A percentile compares a stretch with the other conserved stretches of the same genome.
These are phyloP conservation scores for Saccharomycopsis fibuligera DNA, from an alignment of 805 yeast species.

Conservation along the genomic window DNA sequence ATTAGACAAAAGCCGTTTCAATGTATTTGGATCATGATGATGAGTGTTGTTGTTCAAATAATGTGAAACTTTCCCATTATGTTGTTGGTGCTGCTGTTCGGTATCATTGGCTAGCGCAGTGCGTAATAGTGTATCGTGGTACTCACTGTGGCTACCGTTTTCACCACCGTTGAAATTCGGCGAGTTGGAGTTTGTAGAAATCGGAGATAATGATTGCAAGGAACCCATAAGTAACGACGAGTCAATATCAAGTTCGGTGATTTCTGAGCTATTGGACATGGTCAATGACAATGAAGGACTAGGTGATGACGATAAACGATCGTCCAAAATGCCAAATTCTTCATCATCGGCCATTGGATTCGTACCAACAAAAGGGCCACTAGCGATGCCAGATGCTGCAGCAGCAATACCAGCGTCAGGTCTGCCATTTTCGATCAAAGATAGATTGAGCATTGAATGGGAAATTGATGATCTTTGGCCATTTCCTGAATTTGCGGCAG, in stretches of 20 bases:
- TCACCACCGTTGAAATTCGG: background rate
- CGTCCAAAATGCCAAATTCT: conserved; percentile 8
- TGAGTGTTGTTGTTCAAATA: conserved; percentile 9
- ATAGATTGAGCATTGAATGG: conserved; percentile 5
- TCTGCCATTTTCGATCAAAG: background rate
- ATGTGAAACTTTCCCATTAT: background rate
- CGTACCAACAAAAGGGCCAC: no score
- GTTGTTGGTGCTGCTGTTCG: background rate
- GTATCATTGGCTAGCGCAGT: no score
- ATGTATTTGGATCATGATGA: conserved; percentile 10
- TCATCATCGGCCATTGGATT: conserved; percentile 2
- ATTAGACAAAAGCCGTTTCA: conserved; percentile 8
- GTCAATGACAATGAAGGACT: conserved; percentile 17
- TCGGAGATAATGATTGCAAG: conserved; percentile 10
- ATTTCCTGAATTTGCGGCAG: no score
- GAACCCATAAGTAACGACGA: conserved; percentile 8
- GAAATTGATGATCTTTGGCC: background rate
- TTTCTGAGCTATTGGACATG: conserved; percentile 16
- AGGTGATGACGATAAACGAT: conserved; percentile 11
- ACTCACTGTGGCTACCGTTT: no score
- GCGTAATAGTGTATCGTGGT: no score
- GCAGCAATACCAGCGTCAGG: no score
- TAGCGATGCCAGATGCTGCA: background rate
- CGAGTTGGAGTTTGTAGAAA: background rate
- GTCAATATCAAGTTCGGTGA: conserved; percentile 19